A percentile compares a stretch with the other conserved stretches of the same genome.
Conservation (phyloP, 2,329 filamentous ascomycete genomes). For the Arthrocladium fulminans region DNA sequence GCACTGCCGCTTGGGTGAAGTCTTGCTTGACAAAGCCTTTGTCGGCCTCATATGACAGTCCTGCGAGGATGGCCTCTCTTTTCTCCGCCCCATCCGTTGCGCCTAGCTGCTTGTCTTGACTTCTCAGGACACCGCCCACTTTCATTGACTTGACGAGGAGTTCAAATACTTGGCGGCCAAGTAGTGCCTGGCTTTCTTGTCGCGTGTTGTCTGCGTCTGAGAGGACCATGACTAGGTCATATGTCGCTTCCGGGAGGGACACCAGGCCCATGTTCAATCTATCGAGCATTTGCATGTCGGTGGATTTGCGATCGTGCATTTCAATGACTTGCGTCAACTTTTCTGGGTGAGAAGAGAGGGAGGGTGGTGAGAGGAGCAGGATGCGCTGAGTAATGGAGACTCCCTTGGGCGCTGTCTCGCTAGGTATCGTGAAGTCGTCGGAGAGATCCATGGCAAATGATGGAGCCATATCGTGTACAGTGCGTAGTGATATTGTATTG, state of each 20-base stretch:
- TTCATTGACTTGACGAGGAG: conserved; percentile 63
- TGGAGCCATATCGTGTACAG: conserved; percentile 30
- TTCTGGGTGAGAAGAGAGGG: conserved; percentile 75
- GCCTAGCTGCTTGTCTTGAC: conserved; percentile 58
- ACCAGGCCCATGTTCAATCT: conserved; percentile 76
- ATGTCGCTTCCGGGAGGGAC: conserved; percentile 63
- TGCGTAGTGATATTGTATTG: neutral
- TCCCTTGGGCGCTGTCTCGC: conserved; percentile 23
- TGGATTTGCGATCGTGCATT: conserved; percentile 62
- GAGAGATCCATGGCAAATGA: conserved; percentile 48
- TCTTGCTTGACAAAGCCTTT: conserved; percentile 68
- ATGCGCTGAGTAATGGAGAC: conserved; percentile 42
- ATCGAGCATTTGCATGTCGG: conserved; percentile 97
- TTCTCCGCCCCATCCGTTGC: conserved; percentile 41
- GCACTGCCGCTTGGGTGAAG: conserved; percentile 48
- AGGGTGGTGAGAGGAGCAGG: conserved; percentile 82
- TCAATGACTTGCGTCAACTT: conserved; percentile 63
- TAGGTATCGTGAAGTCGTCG: conserved; percentile 42
- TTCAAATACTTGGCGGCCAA: conserved; percentile 59
- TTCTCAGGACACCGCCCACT: conserved; percentile 56
- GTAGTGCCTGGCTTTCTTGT: conserved; percentile 55
- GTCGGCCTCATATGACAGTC: conserved; percentile 52
- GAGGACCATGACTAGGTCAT: conserved; percentile 77
- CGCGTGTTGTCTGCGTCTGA: conserved; percentile 63
- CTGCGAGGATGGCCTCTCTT: conserved; percentile 76